phyloP scores from a whole-genome alignment of 257 asterid genomes.

The Capsicum baccatum region DNA sequence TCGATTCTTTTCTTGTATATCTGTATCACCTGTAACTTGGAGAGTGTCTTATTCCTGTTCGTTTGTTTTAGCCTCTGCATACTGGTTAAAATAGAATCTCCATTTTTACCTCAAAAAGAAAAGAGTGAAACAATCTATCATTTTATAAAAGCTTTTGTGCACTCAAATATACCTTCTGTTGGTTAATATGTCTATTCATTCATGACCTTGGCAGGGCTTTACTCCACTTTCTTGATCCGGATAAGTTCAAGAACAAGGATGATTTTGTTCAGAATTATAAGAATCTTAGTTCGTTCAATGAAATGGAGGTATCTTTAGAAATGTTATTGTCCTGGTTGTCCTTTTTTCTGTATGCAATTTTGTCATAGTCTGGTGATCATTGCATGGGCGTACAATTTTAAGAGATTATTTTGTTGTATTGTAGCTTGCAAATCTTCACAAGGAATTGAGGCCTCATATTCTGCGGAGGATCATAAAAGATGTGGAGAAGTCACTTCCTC shows the following conservation, averaged over 20 bases:
- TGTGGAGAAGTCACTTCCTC: constrained; percentile 99
- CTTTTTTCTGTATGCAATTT: constrained; percentile 11
- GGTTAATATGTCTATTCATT: constrained; percentile 34
- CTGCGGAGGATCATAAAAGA: constrained; percentile 98
- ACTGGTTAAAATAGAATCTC: not conserved
- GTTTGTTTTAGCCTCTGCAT: constrained; percentile 20
- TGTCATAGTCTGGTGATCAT: not conserved
- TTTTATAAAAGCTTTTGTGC: constrained; percentile 6
- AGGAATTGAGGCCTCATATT: constrained; percentile 98
- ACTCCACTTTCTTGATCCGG: constrained; percentile 98
- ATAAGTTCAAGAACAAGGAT: constrained; percentile 87
- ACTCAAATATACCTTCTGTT: constrained; percentile 10
- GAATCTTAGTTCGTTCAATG: constrained; percentile 91
- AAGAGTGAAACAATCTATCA: not conserved
- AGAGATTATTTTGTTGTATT: constrained; percentile 17
- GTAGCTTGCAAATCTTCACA: constrained; percentile 96
- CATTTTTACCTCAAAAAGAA: not conserved
- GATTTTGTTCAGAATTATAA: constrained; percentile 92
- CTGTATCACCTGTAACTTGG: not conserved
- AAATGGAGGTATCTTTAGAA: constrained; percentile 68
- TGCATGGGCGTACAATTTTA: constrained; percentile 25
- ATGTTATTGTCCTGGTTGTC: constrained; percentile 26
- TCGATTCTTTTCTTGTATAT: not conserved
- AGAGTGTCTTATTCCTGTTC: not conserved
- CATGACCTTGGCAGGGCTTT: constrained; percentile 71